Base-by-base conservation (phyloP, 768 basidiomycete species). In the Russula dissimulans region DNA sequence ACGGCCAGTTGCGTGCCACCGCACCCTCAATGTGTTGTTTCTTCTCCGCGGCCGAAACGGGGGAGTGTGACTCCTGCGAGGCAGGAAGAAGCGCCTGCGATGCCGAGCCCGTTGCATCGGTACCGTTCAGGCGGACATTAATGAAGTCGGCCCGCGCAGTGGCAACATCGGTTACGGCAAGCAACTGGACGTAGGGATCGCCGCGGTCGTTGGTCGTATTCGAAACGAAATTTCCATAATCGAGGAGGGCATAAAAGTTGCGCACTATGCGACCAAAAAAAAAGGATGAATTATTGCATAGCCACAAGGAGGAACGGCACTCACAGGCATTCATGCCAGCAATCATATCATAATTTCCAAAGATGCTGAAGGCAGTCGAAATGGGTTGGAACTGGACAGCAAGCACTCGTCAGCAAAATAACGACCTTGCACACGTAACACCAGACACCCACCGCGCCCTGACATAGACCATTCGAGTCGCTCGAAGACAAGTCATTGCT, bases 341-440 rank as follows among this genome's bases (percentile, higher is more conserved):
- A 66, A 91, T 88, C 77, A 90, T 84, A 66, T 91, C 89, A 64
- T 87, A 91, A 68, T 86, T 78, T 63, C 87, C 86, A 31, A 87
- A 78, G 44, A 89, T 64, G 74, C 86, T 85, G 73, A 90, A 89
- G 5, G 88, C 87, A 4, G 83, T 81, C 14, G 88, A 87, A 64
- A 90, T 87, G 2, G 89, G 89, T 77, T 91, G 89, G 77, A 89
- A 91, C 81, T 89, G 65, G 41, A 14, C 34, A 59, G 12, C 32
- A 11, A 39, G 17, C 6, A n/a, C 44, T 43, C 29, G 11, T 71
- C 49, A 69, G 59, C 17, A 31, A 51, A 14, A 4, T 12, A 18
- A 41, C 18, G 32, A 46, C 26, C 36, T n/a, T 22, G 3, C 18
- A 17, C 10, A n/a, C 12, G 17, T 26, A n/a, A 10, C 2, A 5